phyloP scores from a whole-genome alignment of 805 yeast species.

The Nakazawaea peltata region DNA sequence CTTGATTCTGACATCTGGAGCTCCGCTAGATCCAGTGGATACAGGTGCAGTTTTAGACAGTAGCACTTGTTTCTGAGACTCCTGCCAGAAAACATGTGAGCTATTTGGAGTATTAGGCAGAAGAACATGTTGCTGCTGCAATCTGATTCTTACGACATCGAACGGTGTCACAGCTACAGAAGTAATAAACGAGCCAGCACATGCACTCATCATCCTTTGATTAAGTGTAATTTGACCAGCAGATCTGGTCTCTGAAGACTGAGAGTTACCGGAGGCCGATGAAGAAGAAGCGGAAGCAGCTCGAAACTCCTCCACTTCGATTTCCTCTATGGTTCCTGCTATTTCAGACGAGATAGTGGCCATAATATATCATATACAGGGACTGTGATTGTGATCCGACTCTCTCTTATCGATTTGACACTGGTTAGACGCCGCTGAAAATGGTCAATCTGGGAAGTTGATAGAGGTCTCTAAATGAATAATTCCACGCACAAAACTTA shows the following conservation, averaged over 20 bases:
- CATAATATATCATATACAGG: too few relatives aligned
- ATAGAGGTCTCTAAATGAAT: too few relatives aligned
- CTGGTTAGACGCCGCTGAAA: too few relatives aligned
- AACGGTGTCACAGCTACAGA: slow-evolving; percentile 73
- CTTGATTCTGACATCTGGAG: slow-evolving; percentile 27
- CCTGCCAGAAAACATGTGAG: slow-evolving; percentile 26
- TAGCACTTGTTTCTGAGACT: slow-evolving; percentile 1
- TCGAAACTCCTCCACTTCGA: background rate
- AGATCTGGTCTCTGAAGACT: too few relatives aligned
- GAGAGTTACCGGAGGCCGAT: too few relatives aligned
- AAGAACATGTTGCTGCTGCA: slow-evolving; percentile 68
- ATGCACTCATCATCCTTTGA: slow-evolving; percentile 73
- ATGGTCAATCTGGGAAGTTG: too few relatives aligned
- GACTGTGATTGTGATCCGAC: too few relatives aligned
- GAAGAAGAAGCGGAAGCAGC: too few relatives aligned
- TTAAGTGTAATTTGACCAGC: slow-evolving; percentile 28
- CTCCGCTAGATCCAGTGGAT: background rate
- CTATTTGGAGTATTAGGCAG: slow-evolving; percentile 27
- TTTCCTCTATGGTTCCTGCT: slow-evolving; percentile 11
- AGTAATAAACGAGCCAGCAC: slow-evolving; percentile 66
- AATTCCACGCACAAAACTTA: too few relatives aligned
- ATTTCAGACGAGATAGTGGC: slow-evolving; percentile 10
- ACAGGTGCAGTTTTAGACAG: background rate
- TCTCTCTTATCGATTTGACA: too few relatives aligned
- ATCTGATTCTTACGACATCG: slow-evolving; percentile 69